phyloP scores from a whole-genome alignment of 305 asterid species.

The Ajuga reptans region DNA sequence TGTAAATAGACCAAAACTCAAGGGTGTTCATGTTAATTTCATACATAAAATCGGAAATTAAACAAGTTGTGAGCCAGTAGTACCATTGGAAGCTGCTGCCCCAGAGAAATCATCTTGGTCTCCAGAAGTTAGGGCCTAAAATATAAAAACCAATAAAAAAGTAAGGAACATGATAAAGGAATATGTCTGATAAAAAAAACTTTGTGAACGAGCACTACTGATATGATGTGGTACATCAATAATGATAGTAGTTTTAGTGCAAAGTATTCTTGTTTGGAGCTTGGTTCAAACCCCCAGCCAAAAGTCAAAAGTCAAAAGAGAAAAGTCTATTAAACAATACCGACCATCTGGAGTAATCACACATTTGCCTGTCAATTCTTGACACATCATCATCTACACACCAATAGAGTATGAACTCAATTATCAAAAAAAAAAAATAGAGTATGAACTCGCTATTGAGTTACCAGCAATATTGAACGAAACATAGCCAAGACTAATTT shows the following conservation, averaged over 20 bases:
- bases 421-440: too few relatives aligned
- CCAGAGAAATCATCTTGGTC: constrained; percentile 40
- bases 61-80: background rate
- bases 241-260: background rate
- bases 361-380: background rate
- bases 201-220: background rate
- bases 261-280: background rate
- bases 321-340: background rate
- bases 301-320: background rate
- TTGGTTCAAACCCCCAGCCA: background rate
- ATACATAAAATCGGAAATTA: background rate
- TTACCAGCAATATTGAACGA: background rate
- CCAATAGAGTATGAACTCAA: background rate
- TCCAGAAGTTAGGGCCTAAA: constrained; percentile 62
- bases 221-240: background rate
- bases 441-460: background rate
- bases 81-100: constrained; percentile 31
- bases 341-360: background rate
- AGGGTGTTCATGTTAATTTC: background rate
- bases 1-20: background rate
- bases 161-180: background rate
- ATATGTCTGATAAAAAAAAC: background rate
- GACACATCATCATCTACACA: background rate
- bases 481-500: background rate
- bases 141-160: constrained; percentile 11